phyloP scores from a whole-genome alignment of 1,284 basidiomycete genomes.

The Trichosporon sp. region DNA sequence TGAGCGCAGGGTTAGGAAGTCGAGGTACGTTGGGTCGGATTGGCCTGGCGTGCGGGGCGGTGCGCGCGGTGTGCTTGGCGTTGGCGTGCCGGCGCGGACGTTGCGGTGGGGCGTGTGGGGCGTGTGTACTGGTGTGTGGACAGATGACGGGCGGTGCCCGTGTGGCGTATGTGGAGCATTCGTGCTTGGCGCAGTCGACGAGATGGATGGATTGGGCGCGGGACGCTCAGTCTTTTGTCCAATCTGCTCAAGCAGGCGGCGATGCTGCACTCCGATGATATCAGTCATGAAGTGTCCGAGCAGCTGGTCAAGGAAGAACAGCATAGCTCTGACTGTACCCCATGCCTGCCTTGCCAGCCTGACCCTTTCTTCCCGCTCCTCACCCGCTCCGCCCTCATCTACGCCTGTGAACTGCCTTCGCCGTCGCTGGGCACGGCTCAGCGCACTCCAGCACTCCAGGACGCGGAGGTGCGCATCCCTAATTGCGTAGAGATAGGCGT shows the following conservation, averaged over 20 bases:
- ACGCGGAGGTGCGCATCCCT: conserved; percentile 74
- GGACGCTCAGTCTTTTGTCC: not conserved
- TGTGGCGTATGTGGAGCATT: no score
- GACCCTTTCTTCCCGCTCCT: conserved; percentile 55
- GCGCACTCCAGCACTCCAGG: conserved; percentile 71
- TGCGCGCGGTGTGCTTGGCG: not conserved
- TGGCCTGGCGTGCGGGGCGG: not conserved
- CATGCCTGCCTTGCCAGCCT: conserved; percentile 69
- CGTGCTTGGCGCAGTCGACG: no score
- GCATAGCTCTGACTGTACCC: conserved; percentile 78
- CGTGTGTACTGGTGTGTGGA: not conserved
- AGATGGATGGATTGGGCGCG: no score
- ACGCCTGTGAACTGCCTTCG: conserved; percentile 76
- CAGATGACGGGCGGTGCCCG: no score
- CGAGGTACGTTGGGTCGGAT: conserved; percentile 50
- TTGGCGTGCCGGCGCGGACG: not conserved
- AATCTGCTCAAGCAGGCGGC: conserved; percentile 30
- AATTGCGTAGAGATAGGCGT: conserved; percentile 74
- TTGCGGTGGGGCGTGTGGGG: not conserved
- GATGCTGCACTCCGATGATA: conserved; percentile 78
- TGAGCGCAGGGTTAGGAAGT: conserved; percentile 72
- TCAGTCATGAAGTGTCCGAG: conserved; percentile 81
- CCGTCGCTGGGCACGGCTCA: conserved; percentile 74
- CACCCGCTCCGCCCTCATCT: conserved; percentile 75
- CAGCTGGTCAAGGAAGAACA: conserved; percentile 76